These are phyloP conservation scores for Cercospora sojina DNA, from an alignment of 2,329 filamentous ascomycete species.

Conservation along the genomic window DNA sequence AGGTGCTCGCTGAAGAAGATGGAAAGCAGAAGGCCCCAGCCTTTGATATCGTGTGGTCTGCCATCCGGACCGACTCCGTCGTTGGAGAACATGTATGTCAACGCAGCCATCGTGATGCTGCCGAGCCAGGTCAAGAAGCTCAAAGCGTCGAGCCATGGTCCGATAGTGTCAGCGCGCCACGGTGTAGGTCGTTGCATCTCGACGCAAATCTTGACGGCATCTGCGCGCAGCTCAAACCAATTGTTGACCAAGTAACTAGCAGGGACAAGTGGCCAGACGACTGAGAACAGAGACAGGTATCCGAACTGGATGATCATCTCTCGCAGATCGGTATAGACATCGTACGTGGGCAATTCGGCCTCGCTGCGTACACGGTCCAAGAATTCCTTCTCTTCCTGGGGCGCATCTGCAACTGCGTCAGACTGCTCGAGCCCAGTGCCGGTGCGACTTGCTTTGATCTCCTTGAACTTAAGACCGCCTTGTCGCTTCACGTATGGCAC, in stretches of 20 bases:
- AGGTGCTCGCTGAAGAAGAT: slow-evolving; percentile 87
- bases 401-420: slow-evolving; percentile 57
- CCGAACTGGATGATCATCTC: slow-evolving; percentile 87
- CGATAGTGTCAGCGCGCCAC: slow-evolving; percentile 88
- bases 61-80: slow-evolving; percentile 65
- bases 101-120: slow-evolving; percentile 78
- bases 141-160: slow-evolving; percentile 83
- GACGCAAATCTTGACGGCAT: slow-evolving; percentile 90
- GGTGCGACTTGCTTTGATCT: slow-evolving; percentile 63
- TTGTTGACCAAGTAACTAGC: slow-evolving; percentile 91
- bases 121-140: slow-evolving; percentile 93
- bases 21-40: slow-evolving; percentile 76
- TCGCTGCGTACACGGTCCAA: slow-evolving; percentile 78
- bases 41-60: slow-evolving; percentile 67
- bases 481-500: slow-evolving; percentile 82
- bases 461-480: slow-evolving; percentile 74
- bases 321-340: slow-evolving; percentile 84
- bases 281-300: slow-evolving; percentile 86
- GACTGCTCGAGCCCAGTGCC: slow-evolving; percentile 42
- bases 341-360: slow-evolving; percentile 77
- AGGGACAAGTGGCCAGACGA: slow-evolving; percentile 91
- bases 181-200: slow-evolving; percentile 87
- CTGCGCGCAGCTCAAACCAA: slow-evolving; percentile 90
- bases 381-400: slow-evolving; percentile 75
- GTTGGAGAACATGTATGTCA: slow-evolving; percentile 85